Percentiles rank a stretch among this genome's conserved stretches.
Conservation (phyloP, 768 basidiomycete genomes). For the Amanita jacksonii region DNA sequence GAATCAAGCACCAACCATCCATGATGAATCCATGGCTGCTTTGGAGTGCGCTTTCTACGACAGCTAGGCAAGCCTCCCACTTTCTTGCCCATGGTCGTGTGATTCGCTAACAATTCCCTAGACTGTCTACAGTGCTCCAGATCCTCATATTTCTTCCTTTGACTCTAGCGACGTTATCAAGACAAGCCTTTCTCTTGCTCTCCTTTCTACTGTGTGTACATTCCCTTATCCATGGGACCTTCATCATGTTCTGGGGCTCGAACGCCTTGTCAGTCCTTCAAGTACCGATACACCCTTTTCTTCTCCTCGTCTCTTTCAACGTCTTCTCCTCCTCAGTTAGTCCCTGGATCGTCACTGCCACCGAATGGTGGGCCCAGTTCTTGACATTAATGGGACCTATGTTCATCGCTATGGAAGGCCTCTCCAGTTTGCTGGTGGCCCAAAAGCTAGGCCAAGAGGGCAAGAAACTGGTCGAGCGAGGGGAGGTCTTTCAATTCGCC, state of each 20-base stretch:
- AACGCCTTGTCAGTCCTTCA: conserved; percentile 67
- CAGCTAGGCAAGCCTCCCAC: conserved; percentile 38
- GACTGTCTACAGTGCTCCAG: conserved; percentile 69
- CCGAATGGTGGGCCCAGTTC: conserved; percentile 64
- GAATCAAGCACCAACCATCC: conserved; percentile 5
- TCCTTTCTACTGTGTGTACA: conserved; percentile 71
- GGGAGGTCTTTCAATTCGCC: conserved; percentile 69
- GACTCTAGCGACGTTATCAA: conserved; percentile 76
- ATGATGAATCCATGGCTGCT: conserved; percentile 54
- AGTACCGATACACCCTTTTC: conserved; percentile 79
- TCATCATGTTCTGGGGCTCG: conserved; percentile 64
- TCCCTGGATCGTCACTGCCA: conserved; percentile 46
- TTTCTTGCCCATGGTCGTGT: background rate
- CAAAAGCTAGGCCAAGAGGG: conserved; percentile 76
- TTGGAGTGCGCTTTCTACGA: conserved; percentile 56
- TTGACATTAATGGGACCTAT: conserved; percentile 65
- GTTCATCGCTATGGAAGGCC: conserved; percentile 75
- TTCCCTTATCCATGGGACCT: conserved; percentile 74
- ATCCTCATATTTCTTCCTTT: conserved; percentile 79
- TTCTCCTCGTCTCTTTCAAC: conserved; percentile 83
- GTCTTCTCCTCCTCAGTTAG: conserved; percentile 59
- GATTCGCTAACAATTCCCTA: conserved; percentile 17
- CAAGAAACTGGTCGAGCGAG: conserved; percentile 56
- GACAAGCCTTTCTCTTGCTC: conserved; percentile 69
- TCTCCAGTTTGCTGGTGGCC: conserved; percentile 75